Percentiles rank a stretch among this genome's conserved stretches.
Evolutionary conservation across 352 stramenopile species (phyloP).

Genomic region (Phytophthora fragariae): DNA sequence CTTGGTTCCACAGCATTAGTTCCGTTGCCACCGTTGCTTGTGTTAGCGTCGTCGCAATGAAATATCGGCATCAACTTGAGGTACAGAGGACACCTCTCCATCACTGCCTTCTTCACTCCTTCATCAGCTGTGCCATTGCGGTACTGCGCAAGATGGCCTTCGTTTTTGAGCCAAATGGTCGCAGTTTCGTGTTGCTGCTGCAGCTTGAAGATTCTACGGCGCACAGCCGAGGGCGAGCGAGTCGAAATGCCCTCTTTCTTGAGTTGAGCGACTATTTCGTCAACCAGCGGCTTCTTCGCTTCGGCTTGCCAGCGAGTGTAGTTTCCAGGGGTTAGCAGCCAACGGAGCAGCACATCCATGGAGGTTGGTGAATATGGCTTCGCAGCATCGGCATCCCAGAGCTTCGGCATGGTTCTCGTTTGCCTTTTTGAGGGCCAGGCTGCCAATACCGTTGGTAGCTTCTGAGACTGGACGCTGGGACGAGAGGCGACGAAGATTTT

Average conservation of each 20-base stretch:
- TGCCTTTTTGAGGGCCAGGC: too few species aligned
- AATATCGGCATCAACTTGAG: slow-evolving; percentile 4
- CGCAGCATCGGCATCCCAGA: slow-evolving; percentile 2
- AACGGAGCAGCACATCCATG: slow-evolving; percentile 18
- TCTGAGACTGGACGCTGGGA: too few species aligned
- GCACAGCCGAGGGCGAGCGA: slow-evolving; percentile 3
- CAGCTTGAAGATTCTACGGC: slow-evolving; percentile 3
- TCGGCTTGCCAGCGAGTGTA: slow-evolving; percentile 14
- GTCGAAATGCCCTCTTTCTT: slow-evolving; percentile 2
- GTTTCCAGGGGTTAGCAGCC: slow-evolving; percentile 14
- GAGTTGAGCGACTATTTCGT: slow-evolving; percentile 12
- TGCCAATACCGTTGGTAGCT: too few species aligned
- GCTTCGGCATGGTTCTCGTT: neutral
- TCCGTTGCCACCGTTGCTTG: too few species aligned
- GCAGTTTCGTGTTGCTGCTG: slow-evolving; percentile 9
- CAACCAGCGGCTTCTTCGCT: neutral
- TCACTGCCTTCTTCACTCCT: neutral
- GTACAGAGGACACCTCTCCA: slow-evolving; percentile 14
- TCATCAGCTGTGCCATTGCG: neutral
- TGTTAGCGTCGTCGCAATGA: too few species aligned
- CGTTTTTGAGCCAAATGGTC: slow-evolving; percentile 4
- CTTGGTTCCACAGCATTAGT: too few species aligned
- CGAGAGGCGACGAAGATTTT: neutral
- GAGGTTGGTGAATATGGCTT: slow-evolving; percentile 14
- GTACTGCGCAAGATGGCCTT: slow-evolving; percentile 3